Evolutionary conservation across 2,329 filamentous ascomycete species (phyloP).

Genomic region (Ascochyta viciae-villosae): DNA sequence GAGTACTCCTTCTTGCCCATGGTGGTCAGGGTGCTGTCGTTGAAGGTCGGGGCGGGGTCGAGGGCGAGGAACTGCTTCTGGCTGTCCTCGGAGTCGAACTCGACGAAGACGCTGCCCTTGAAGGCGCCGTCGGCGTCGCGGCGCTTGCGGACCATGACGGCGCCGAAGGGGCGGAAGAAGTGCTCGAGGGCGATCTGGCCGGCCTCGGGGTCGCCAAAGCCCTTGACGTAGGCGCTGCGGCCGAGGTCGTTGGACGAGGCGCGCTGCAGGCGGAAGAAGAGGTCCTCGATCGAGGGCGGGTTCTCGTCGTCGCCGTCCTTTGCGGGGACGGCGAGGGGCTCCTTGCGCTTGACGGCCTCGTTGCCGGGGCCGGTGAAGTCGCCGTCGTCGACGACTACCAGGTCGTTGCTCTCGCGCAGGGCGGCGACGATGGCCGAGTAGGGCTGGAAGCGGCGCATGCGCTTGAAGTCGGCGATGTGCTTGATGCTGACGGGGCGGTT

Average conservation of each 20-base stretch:
- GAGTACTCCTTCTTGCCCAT: slow-evolving; percentile 91
- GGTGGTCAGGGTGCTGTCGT: slow-evolving; percentile 78
- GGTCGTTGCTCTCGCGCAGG: slow-evolving; percentile 75
- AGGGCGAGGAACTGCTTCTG: slow-evolving; percentile 80
- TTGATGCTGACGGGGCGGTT: slow-evolving; percentile 84
- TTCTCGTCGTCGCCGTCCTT: slow-evolving; percentile 40
- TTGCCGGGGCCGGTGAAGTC: slow-evolving; percentile 58
- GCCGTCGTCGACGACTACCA: slow-evolving; percentile 78
- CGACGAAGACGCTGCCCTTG: slow-evolving; percentile 97
- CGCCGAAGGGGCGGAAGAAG: slow-evolving; percentile 84
- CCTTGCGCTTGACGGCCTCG: slow-evolving; percentile 71
- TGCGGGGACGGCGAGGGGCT: slow-evolving; percentile 58
- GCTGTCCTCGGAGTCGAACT: slow-evolving; percentile 81
- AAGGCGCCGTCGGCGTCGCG: slow-evolving; percentile 74
- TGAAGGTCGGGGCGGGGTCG: slow-evolving; percentile 83
- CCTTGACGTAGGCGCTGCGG: slow-evolving; percentile 88
- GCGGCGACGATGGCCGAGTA: slow-evolving; percentile 84
- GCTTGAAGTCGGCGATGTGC: slow-evolving; percentile 85
- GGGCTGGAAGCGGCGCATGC: slow-evolving; percentile 94
- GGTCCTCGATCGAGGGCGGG: slow-evolving; percentile 46
- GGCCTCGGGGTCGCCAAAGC: slow-evolving; percentile 84
- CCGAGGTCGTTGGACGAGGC: slow-evolving; percentile 71
- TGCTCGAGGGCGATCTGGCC: slow-evolving; percentile 94
- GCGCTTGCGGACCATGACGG: slow-evolving; percentile 84
- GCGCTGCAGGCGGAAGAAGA: slow-evolving; percentile 57